A percentile compares a stretch with the other conserved stretches of the same genome.
These are phyloP conservation scores for Neurospora sp. DNA, from an alignment of 495 filamentous ascomycete genomes.

Conservation along the genomic window DNA sequence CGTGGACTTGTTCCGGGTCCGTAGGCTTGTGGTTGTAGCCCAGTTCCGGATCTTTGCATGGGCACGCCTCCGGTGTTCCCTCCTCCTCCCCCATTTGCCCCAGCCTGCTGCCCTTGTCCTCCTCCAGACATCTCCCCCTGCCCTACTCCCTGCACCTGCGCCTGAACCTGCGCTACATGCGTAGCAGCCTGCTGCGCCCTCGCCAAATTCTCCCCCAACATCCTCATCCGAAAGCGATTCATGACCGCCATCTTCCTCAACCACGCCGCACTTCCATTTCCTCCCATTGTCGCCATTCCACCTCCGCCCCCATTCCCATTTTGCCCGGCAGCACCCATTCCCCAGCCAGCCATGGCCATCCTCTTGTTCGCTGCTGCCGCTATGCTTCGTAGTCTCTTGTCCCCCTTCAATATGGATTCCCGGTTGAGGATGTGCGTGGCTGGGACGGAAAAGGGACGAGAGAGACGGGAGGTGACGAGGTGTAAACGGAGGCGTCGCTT, in stretches of 20 bases:
- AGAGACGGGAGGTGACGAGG: constrained; percentile 59
- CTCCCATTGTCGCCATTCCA: background rate
- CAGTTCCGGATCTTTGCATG: background rate
- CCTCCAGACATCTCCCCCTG: background rate
- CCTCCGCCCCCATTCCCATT: background rate
- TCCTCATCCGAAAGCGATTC: constrained; percentile 19
- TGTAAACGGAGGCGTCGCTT: constrained; percentile 54
- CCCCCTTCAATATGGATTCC: constrained; percentile 28
- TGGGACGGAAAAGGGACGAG: constrained; percentile 55
- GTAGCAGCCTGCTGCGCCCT: background rate
- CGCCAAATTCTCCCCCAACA: background rate
- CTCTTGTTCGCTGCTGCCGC: background rate
- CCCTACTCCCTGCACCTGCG: background rate
- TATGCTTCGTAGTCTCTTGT: constrained; percentile 37
- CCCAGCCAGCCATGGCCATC: constrained; percentile 17
- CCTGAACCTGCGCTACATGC: background rate
- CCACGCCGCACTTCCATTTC: constrained; percentile 5
- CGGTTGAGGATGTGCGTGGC: constrained; percentile 58
- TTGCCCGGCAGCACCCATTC: constrained; percentile 18
- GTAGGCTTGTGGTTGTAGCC: background rate
- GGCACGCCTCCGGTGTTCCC: background rate
- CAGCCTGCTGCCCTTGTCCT: background rate
- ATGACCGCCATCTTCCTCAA: constrained; percentile 22
- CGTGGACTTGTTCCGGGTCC: background rate
- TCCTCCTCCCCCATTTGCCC: background rate